These are phyloP conservation scores for Plasmopara viticola DNA, from an alignment of 352 stramenopile genomes.

Conservation along the genomic window DNA sequence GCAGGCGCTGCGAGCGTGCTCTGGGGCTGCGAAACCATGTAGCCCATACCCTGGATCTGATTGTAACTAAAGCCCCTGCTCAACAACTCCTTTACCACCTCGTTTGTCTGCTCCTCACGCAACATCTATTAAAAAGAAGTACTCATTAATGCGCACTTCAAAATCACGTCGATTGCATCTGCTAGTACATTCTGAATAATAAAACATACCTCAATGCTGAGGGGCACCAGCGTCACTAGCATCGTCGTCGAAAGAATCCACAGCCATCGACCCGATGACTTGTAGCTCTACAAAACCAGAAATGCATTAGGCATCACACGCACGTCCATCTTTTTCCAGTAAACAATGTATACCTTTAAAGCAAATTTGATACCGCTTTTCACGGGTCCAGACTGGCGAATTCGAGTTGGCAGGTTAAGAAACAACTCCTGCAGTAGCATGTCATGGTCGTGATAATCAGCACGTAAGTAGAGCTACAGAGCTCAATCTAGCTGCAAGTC, in stretches of 20 bases:
- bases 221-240: conserved; percentile 76
- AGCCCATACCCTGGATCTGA: conserved; percentile 83
- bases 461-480: neutral
- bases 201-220: conserved; percentile 74
- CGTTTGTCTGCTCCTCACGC: conserved; percentile 79
- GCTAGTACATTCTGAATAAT: neutral
- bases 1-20: conserved; percentile 48
- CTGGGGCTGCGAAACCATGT: conserved; percentile 58
- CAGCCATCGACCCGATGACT: conserved; percentile 58
- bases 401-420: conserved; percentile 59
- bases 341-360: conserved; percentile 25
- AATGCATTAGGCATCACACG: conserved; percentile 7
- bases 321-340: neutral
- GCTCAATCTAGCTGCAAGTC: neutral
- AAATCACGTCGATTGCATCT: neutral
- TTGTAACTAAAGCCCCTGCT: conserved; percentile 79
- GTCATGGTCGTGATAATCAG: too few species aligned
- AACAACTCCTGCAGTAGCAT: conserved; percentile 45
- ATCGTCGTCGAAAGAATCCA: conserved; percentile 81
- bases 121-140: conserved; percentile 37
- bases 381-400: conserved; percentile 55
- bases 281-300: conserved; percentile 33
- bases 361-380: conserved; percentile 56
- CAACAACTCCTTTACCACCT: conserved; percentile 75
- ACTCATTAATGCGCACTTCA: neutral